Percentiles rank a stretch among this genome's conserved stretches.
These are phyloP conservation scores for Blastobotrys capitulatus DNA, from an alignment of 1,139 yeast species.

Conservation along the genomic window DNA sequence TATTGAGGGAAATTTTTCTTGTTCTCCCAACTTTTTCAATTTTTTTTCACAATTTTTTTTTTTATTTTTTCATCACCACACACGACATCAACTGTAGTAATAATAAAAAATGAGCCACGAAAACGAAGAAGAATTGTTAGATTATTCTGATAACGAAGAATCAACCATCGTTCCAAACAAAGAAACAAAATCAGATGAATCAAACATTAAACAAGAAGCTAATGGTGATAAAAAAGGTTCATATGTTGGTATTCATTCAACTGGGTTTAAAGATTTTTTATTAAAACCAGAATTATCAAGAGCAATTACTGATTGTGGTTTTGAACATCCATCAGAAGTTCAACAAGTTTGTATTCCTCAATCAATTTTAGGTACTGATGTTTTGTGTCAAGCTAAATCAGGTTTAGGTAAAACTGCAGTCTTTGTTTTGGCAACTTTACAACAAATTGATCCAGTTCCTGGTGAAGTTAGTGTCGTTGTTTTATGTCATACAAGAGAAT, in stretches of 20 bases:
- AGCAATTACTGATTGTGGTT: conserved; percentile 99
- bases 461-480: conserved; percentile 95
- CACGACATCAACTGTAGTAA: neutral
- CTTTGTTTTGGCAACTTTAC: conserved; percentile 90
- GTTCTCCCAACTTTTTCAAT: no score
- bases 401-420: conserved; percentile 99
- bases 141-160: conserved; percentile 97
- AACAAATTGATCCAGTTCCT: conserved; percentile 95
- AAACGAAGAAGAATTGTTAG: conserved; percentile 98
- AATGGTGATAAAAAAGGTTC: conserved; percentile 81
- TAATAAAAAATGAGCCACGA: conserved; percentile 55
- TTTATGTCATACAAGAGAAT: conserved; percentile 96
- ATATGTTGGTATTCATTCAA: conserved; percentile 95
- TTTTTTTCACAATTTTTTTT: neutral
- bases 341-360: conserved; percentile 99
- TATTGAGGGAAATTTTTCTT: no score
- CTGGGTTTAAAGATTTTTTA: conserved; percentile 96
- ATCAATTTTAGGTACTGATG: conserved; percentile 96
- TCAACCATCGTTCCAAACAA: conserved; percentile 45
- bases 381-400: conserved; percentile 97
- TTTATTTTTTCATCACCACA: neutral
- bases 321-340: conserved; percentile 99
- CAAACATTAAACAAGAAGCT: conserved; percentile 35
- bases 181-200: conserved; percentile 20
- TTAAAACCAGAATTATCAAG: conserved; percentile 94